Percentiles rank a stretch among this genome's conserved stretches.
Evolutionary conservation across 148 eudicot species (phyloP).

Genomic region (Rhododendron ferrugineum): DNA sequence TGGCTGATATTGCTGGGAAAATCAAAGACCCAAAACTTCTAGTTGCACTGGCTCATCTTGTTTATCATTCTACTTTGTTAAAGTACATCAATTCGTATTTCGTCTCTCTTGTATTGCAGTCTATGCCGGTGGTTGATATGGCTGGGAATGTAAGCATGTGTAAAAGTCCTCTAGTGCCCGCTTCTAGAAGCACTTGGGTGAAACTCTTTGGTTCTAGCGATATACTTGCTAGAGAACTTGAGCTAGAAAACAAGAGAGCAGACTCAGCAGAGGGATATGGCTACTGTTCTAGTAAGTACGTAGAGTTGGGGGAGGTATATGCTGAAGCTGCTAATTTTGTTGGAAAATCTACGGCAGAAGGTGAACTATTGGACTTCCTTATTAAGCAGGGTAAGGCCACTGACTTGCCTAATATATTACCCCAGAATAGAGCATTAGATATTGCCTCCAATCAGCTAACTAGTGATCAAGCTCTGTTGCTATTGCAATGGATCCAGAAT

Average conservation of each 20-base stretch:
- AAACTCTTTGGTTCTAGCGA: slow-evolving; percentile 28
- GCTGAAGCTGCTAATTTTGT: slow-evolving; percentile 11
- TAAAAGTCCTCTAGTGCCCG: slow-evolving; percentile 17
- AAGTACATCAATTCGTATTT: slow-evolving; percentile 9
- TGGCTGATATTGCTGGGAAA: not conserved
- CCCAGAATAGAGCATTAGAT: slow-evolving; percentile 5
- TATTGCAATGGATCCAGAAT: slow-evolving; percentile 12
- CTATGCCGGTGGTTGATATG: slow-evolving; percentile 30
- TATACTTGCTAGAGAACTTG: not conserved
- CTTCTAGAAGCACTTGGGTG: slow-evolving; percentile 32
- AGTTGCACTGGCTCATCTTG: slow-evolving; percentile 27
- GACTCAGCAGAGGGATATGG: not conserved
- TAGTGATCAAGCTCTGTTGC: slow-evolving; percentile 12
- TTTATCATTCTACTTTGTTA: slow-evolving; percentile 24
- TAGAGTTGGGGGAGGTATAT: slow-evolving; percentile 31
- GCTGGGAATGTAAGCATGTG: slow-evolving; percentile 8
- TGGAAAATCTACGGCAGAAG: slow-evolving; percentile 8
- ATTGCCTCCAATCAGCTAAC: slow-evolving; percentile 18
- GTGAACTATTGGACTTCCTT: slow-evolving; percentile 8
- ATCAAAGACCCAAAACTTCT: slow-evolving; percentile 5
- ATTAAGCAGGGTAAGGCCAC: not conserved
- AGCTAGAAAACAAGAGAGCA: not conserved
- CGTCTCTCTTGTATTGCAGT: not conserved
- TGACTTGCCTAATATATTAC: slow-evolving; percentile 19
- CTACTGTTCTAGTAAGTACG: not conserved